Conservation (phyloP, 2,329 filamentous ascomycete species). For the Aphanocladium album region DNA sequence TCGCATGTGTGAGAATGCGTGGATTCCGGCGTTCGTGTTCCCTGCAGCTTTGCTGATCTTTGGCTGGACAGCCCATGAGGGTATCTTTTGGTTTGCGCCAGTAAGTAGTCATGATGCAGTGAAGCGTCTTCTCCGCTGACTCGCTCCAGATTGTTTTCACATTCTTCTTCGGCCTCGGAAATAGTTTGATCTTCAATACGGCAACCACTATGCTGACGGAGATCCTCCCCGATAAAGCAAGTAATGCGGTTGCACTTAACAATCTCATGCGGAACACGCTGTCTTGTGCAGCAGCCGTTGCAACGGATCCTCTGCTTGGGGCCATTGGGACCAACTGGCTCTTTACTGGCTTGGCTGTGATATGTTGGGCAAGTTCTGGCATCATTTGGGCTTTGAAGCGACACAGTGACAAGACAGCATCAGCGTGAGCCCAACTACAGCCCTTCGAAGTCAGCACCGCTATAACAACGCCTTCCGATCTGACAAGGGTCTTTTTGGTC, state of each 20-base stretch:
- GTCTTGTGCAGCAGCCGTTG: neutral
- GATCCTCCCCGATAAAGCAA: neutral
- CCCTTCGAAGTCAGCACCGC: too few relatives aligned
- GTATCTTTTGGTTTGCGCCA: neutral
- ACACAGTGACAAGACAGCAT: neutral
- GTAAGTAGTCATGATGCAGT: neutral
- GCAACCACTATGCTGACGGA: neutral
- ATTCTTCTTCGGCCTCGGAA: neutral
- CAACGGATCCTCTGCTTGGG: neutral
- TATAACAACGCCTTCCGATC: too few relatives aligned
- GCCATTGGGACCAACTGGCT: neutral
- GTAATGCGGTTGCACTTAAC: neutral
- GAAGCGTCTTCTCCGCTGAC: neutral
- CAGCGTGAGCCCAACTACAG: neutral
- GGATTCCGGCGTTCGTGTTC: neutral
- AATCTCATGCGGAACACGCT: constrained; percentile 2
- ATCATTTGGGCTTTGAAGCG: neutral
- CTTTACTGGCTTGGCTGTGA: neutral
- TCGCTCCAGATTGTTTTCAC: neutral
- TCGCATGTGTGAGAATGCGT: neutral
- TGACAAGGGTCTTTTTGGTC: too few relatives aligned
- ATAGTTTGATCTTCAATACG: neutral
- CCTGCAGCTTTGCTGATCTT: neutral
- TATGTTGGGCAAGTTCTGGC: neutral
- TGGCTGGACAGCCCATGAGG: neutral